phyloP scores from a whole-genome alignment of 2,329 filamentous ascomycete species.

The Lachnum nothofagi region DNA sequence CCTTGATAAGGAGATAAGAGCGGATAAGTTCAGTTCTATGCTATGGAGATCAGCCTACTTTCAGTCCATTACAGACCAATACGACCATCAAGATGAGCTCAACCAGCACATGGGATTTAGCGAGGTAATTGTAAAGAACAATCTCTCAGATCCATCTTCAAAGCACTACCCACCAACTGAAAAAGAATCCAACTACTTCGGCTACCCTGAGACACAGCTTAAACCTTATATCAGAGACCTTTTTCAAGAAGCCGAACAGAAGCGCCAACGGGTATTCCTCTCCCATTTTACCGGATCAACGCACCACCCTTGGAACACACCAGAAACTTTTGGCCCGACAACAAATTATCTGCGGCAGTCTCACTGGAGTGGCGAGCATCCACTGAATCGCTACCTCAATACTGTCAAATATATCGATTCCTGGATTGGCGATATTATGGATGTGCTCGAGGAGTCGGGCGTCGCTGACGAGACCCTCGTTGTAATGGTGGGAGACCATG shows the following conservation, averaged over 20 bases:
- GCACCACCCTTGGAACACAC: slow-evolving; percentile 40
- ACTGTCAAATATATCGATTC: slow-evolving; percentile 37
- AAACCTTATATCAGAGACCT: slow-evolving; percentile 36
- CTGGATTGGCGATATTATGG: slow-evolving; percentile 38
- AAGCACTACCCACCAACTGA: slow-evolving; percentile 28
- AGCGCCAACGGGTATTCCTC: slow-evolving; percentile 34
- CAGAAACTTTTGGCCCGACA: slow-evolving; percentile 27
- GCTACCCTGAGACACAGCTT: slow-evolving; percentile 38
- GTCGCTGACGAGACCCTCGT: slow-evolving; percentile 40
- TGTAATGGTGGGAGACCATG: slow-evolving; percentile 42
- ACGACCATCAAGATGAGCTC: slow-evolving; percentile 35
- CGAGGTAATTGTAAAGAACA: slow-evolving; percentile 29
- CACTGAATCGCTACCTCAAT: slow-evolving; percentile 39
- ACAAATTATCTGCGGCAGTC: slow-evolving; percentile 29
- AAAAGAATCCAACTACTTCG: slow-evolving; percentile 40
- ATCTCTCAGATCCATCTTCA: slow-evolving; percentile 27
- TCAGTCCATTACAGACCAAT: slow-evolving; percentile 37
- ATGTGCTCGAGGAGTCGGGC: slow-evolving; percentile 20
- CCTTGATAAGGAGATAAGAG: neutral
- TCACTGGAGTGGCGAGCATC: slow-evolving; percentile 13
- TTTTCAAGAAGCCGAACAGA: slow-evolving; percentile 28
- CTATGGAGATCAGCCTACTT: slow-evolving; percentile 34
- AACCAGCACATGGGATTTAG: slow-evolving; percentile 36
- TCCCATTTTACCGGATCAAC: slow-evolving; percentile 35
- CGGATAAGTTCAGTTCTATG: slow-evolving; percentile 8